These are phyloP conservation scores for Epichloe sibirici DNA, from an alignment of 2,329 filamentous ascomycete genomes.

Conservation along the genomic window DNA sequence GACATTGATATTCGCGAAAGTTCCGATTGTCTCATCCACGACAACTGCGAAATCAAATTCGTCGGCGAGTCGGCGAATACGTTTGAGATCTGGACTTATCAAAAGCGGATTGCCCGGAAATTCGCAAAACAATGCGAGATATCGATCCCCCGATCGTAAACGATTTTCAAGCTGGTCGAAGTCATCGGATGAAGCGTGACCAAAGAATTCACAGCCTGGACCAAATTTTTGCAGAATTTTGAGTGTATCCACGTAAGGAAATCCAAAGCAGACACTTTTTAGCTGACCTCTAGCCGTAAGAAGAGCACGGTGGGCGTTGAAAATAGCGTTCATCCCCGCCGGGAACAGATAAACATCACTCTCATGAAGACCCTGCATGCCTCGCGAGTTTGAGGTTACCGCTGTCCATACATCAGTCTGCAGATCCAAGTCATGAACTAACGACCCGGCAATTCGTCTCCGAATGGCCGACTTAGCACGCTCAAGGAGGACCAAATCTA, in stretches of 20 bases:
- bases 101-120: conserved; percentile 90
- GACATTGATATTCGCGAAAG: conserved; percentile 91
- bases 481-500: conserved; percentile 65
- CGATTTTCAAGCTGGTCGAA: conserved; percentile 71
- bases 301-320: conserved; percentile 68
- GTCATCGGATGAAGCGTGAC: conserved; percentile 62
- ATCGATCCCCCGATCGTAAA: conserved; percentile 60
- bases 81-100: conserved; percentile 66
- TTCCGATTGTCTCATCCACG: conserved; percentile 92
- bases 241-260: conserved; percentile 91
- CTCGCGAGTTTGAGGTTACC: conserved; percentile 33
- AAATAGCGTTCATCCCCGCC: conserved; percentile 91
- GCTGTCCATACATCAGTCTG: conserved; percentile 12
- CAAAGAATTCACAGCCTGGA: conserved; percentile 79
- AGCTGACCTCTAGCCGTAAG: conserved; percentile 48
- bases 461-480: conserved; percentile 79
- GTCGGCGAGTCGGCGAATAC: conserved; percentile 72
- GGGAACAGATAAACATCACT: conserved; percentile 84
- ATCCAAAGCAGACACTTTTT: conserved; percentile 88
- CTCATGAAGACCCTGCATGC: conserved; percentile 57
- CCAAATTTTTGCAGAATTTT: conserved; percentile 95
- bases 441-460: conserved; percentile 75
- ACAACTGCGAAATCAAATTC: conserved; percentile 81
- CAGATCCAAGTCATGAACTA: conserved; percentile 57
- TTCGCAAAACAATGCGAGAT: conserved; percentile 80